These are phyloP conservation scores for Glomus cerebriforme DNA, from an alignment of 192 early-diverging fungal genomes.

Conservation along the genomic window DNA sequence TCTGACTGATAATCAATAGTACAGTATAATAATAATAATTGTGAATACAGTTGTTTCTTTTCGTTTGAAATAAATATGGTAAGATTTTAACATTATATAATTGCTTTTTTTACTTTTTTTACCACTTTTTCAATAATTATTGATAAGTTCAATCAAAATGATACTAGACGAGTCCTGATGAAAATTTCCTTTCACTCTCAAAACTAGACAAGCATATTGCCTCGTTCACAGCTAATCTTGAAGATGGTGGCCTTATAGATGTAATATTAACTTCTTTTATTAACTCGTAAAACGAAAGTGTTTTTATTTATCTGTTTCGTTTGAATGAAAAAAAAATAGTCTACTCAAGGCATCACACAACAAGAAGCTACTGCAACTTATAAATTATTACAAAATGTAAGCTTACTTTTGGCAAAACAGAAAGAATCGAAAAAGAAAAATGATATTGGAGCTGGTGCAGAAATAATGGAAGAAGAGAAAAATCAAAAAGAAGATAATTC, in stretches of 20 bases:
- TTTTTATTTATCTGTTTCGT: neutral
- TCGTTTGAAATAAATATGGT: neutral
- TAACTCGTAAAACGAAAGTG: neutral
- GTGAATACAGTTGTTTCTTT: too few species aligned
- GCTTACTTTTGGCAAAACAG: conserved; percentile 15
- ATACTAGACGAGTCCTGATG: neutral
- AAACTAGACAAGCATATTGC: conserved; percentile 18
- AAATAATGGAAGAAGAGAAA: neutral
- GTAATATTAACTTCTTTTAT: conserved; percentile 1
- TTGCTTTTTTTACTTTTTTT: neutral
- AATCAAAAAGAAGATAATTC: neutral
- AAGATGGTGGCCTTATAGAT: conserved; percentile 13
- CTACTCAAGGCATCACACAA: conserved; percentile 12
- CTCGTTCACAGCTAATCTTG: conserved; percentile 26
- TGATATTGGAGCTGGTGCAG: neutral
- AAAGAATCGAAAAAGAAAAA: neutral
- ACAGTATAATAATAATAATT: too few species aligned
- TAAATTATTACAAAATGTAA: conserved; percentile 29
- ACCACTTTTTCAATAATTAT: neutral
- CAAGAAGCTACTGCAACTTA: neutral
- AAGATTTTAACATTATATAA: too few species aligned
- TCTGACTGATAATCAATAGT: too few species aligned
- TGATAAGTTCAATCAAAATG: neutral
- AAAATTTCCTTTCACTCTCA: conserved; percentile 1
- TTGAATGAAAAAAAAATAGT: neutral